Evolutionary conservation across 2,329 filamentous ascomycete genomes (phyloP), one percentile per base, ranked within the genome.

Genomic region (Podosphaera fusca): DNA sequence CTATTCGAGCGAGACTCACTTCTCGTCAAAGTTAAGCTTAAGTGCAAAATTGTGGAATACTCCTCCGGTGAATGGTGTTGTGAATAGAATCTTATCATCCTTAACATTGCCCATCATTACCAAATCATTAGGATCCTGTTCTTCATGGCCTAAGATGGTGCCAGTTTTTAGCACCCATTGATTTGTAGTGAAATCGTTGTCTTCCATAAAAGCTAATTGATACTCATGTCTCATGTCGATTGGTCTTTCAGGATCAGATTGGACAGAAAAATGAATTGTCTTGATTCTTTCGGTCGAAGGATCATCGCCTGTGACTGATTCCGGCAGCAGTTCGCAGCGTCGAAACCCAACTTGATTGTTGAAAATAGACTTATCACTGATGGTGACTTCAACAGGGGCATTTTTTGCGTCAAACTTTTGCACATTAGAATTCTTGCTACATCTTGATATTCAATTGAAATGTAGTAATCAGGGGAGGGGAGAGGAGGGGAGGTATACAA

Each of bases 201-300:
- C 70, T 66, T 76, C 73, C 34, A 74, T 70, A 65, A 74, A 77
- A 42, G 73, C 69, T 55, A 79, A 73, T 64, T 79, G 70, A 67
- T 82, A 82, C 68, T 81, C 78, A 65, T 82, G 79, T 4, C 73
- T 74, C 55, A 75, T 67, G 69, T 82, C 81, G 56, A 82, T 67
- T 3, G 57, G 73, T 9, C 74, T 70, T 45, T 68, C 62, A 6
- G 67, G 59, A 61, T 81, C 77, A 64, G 76, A 75, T 67, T 72
- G 71, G 38, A 82, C 64, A 61, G 74, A 78, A 67, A 78, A 81
- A 68, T 82, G 80, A 55, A 82, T 71, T 1, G 78, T 80, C 69
- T 80, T 80, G 57, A 80, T 67, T 33, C 77, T 78, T 33, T 66
- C 66, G 49, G 72, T 76, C 31, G 74, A 76, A 21, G 69, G 61